Evolutionary conservation across 106 monocot species (phyloP).

Genomic region (Platanthera zijinensis): DNA sequence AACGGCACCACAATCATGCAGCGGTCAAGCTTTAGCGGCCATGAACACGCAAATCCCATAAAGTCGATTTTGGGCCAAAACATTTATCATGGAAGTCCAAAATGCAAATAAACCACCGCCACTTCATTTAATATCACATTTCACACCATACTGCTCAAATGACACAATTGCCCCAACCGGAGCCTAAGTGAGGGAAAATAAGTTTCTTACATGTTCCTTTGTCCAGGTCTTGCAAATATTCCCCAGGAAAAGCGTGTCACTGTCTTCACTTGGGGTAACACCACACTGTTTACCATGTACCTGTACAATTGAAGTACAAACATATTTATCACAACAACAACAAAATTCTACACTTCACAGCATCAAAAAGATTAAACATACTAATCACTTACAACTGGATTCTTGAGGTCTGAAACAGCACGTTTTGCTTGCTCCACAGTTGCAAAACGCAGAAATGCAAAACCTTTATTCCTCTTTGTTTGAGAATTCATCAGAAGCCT

Average conservation of each 20-base stretch:
- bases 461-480: conserved; percentile 89
- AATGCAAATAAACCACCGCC: too few relatives aligned
- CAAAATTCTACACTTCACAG: neutral
- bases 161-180: too few relatives aligned
- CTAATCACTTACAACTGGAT: conserved; percentile 57
- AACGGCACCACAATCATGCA: too few relatives aligned
- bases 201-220: conserved; percentile 53
- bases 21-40: too few relatives aligned
- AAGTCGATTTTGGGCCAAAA: too few relatives aligned
- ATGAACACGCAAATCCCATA: too few relatives aligned
- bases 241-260: conserved; percentile 83
- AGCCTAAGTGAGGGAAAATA: too few relatives aligned
- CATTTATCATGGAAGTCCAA: too few relatives aligned
- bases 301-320: conserved; percentile 20
- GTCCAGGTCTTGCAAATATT: conserved; percentile 96
- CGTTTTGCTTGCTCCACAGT: conserved; percentile 90
- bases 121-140: too few relatives aligned
- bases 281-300: conserved; percentile 88
- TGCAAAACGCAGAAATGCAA: conserved; percentile 87
- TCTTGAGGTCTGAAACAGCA: conserved; percentile 67
- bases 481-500: conserved; percentile 71
- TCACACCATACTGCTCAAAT: too few relatives aligned
- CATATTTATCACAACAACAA: neutral
- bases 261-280: conserved; percentile 80
- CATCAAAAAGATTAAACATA: neutral